phyloP scores from a whole-genome alignment of 495 filamentous ascomycete genomes.

The Neurospora tetrasperma region DNA sequence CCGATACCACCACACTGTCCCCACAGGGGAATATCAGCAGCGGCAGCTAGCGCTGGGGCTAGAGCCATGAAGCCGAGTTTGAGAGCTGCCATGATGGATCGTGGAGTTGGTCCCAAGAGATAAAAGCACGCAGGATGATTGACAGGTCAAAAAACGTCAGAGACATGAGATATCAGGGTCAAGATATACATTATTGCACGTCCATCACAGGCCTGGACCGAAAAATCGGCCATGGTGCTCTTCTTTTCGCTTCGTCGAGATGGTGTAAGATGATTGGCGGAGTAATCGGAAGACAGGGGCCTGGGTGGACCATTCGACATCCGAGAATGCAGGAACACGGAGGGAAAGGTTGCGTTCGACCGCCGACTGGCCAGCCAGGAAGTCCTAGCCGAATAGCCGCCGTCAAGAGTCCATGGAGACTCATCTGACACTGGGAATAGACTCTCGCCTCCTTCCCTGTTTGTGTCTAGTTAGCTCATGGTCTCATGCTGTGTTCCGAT shows the following conservation, averaged over 20 bases:
- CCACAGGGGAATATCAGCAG: slow-evolving; percentile 1
- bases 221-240: slow-evolving; percentile 5
- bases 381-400: slow-evolving; percentile 20
- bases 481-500: background rate
- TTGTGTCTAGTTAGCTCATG: background rate
- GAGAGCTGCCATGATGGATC: background rate
- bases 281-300: slow-evolving; percentile 3
- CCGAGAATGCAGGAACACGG: slow-evolving; percentile 22
- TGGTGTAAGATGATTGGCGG: slow-evolving; percentile 23
- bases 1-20: slow-evolving; percentile 14
- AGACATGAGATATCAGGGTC: background rate
- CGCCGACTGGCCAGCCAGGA: slow-evolving; percentile 1
- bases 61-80: slow-evolving; percentile 4
- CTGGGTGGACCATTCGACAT: slow-evolving; percentile 3
- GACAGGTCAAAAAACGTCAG: background rate
- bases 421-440: background rate
- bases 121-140: background rate
- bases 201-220: slow-evolving; percentile 4
- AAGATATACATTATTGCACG: background rate
- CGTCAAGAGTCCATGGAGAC: background rate
- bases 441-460: background rate
- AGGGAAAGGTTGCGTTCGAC: slow-evolving; percentile 17
- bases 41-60: slow-evolving; percentile 1
- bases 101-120: background rate
- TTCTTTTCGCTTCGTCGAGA: background rate